These are phyloP conservation scores for Punica granatum DNA, from an alignment of 345 rosid genomes.

Conservation along the genomic window DNA sequence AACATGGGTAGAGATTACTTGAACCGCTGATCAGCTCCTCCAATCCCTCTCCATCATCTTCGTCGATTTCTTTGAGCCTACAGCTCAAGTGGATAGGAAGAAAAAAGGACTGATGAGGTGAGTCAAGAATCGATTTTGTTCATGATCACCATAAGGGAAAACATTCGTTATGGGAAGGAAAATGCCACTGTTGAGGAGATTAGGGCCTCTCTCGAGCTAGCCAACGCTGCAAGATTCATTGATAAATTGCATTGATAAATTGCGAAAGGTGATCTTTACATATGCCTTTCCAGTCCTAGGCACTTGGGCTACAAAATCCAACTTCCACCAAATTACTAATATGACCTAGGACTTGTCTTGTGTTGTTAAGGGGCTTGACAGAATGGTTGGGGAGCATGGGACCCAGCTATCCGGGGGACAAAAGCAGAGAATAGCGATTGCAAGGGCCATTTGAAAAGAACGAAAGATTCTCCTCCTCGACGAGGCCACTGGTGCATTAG, in stretches of 20 bases:
- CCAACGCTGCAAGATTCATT: conserved; percentile 55
- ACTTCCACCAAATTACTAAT: too few species aligned
- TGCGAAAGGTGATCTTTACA: conserved; percentile 40
- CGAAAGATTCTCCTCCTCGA: conserved; percentile 84
- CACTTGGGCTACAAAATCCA: too few species aligned
- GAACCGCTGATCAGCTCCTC: too few species aligned
- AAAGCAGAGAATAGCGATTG: conserved; percentile 60
- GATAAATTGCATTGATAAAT: too few species aligned
- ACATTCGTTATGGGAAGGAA: conserved; percentile 62
- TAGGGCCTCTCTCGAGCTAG: conserved; percentile 42
- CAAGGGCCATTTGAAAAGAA: conserved; percentile 77
- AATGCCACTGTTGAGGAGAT: conserved; percentile 45
- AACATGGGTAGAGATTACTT: too few species aligned
- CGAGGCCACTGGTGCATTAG: conserved; percentile 82
- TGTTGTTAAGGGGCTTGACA: conserved; percentile 51
- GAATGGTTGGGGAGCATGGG: conserved; percentile 90
- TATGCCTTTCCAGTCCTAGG: not conserved
- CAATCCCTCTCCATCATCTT: too few species aligned
- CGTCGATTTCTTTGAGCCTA: too few species aligned
- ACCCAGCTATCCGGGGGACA: conserved; percentile 74
- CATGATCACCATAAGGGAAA: conserved; percentile 45
- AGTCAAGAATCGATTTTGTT: conserved; percentile 64
- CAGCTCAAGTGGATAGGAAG: conserved; percentile 51
- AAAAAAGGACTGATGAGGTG: conserved; percentile 56
- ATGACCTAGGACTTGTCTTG: not conserved